phyloP scores from a whole-genome alignment of 495 filamentous ascomycete species.

The Aspergillus campestris region DNA sequence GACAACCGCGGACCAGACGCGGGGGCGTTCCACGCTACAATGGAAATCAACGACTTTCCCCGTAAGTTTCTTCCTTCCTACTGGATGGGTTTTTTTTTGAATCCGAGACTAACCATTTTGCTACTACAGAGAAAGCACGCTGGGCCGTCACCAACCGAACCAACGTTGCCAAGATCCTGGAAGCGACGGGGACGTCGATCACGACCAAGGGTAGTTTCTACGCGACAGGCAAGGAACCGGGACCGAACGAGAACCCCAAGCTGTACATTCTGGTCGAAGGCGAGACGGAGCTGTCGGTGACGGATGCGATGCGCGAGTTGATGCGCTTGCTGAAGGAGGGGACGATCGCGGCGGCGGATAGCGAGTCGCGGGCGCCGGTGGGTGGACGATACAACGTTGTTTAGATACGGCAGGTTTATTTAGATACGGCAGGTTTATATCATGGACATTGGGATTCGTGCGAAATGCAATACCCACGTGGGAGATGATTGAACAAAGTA shows the following conservation, averaged over 20 bases:
- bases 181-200: slow-evolving; percentile 90
- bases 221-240: slow-evolving; percentile 67
- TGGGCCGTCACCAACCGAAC: slow-evolving; percentile 99
- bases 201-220: slow-evolving; percentile 96
- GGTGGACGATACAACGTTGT: slow-evolving; percentile 88
- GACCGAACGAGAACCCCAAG: slow-evolving; percentile 68
- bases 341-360: slow-evolving; percentile 83
- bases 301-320: slow-evolving; percentile 84
- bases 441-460: neutral
- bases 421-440: slow-evolving; percentile 12
- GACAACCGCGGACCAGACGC: slow-evolving; percentile 99
- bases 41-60: slow-evolving; percentile 99
- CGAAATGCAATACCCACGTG: neutral
- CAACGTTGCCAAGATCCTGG: slow-evolving; percentile 96
- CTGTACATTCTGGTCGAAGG: slow-evolving; percentile 96
- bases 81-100: neutral
- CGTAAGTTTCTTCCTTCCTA: slow-evolving; percentile 43
- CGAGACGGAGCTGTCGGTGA: slow-evolving; percentile 88
- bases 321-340: slow-evolving; percentile 83
- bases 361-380: slow-evolving; percentile 67
- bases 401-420: slow-evolving; percentile 33
- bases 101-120: slow-evolving; percentile 14
- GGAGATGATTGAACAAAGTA: neutral
- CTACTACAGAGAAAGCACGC: slow-evolving; percentile 71
- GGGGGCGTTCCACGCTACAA: slow-evolving; percentile 90